Evolutionary conservation across 768 basidiomycete genomes (phyloP).

Genomic region (Agrocybe chaxingu): DNA sequence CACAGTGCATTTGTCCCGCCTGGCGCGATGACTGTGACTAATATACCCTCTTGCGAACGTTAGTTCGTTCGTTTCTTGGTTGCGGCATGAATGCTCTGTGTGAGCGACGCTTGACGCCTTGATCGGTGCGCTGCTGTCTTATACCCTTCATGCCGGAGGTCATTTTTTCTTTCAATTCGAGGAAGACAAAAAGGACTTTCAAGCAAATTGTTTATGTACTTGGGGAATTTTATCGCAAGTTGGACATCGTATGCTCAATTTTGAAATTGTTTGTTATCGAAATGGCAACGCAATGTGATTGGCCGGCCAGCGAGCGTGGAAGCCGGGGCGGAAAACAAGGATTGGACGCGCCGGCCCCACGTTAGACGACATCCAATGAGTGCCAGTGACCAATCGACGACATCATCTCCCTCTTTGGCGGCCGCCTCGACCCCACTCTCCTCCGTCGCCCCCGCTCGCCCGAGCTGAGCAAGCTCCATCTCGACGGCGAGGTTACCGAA

Average conservation of each 20-base stretch:
- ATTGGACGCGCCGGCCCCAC: constrained; percentile 2
- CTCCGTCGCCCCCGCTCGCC: constrained; percentile 55
- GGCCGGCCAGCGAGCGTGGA: no score
- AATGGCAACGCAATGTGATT: no score
- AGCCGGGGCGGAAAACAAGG: neutral
- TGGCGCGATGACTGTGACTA: neutral
- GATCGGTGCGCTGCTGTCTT: no score
- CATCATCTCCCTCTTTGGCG: constrained; percentile 35
- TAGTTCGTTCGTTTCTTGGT: neutral
- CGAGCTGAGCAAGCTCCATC: constrained; percentile 44
- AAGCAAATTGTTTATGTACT: no score
- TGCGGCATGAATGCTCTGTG: neutral
- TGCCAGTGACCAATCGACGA: constrained; percentile 32
- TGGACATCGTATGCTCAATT: no score
- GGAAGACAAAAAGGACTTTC: no score
- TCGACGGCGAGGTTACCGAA: constrained; percentile 59
- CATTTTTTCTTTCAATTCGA: no score
- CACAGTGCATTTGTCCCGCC: neutral
- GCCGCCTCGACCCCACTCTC: constrained; percentile 49
- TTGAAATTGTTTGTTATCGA: no score
- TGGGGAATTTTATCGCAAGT: no score
- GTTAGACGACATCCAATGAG: neutral
- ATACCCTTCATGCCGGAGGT: no score
- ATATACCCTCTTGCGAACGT: constrained; percentile 7
- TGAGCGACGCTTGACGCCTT: neutral